Evolutionary conservation across 208 protist species (phyloP).

Genomic region (Porcisia deanei): DNA sequence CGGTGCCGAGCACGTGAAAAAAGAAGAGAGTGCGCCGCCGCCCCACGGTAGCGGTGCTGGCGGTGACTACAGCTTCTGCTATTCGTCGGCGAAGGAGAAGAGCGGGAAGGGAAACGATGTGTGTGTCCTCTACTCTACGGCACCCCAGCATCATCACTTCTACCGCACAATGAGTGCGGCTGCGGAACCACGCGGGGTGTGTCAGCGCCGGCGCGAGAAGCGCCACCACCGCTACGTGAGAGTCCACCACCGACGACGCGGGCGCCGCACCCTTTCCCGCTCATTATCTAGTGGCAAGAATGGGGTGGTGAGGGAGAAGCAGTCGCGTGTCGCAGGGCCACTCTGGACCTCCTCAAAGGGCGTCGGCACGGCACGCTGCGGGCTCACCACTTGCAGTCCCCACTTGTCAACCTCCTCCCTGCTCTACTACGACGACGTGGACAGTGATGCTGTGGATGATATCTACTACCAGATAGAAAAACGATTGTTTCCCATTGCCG

Average conservation of each 20-base stretch:
- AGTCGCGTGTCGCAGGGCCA: neutral
- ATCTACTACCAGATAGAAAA: slow-evolving; percentile 36
- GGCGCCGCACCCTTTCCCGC: neutral
- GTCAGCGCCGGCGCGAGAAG: slow-evolving; percentile 13
- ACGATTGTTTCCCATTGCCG: slow-evolving; percentile 15
- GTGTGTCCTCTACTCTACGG: slow-evolving; percentile 19
- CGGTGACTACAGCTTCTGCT: slow-evolving; percentile 6
- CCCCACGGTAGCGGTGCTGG: neutral
- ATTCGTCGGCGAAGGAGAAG: neutral
- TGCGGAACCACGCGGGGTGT: neutral
- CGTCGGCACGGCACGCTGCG: neutral
- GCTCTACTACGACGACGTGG: slow-evolving; percentile 50
- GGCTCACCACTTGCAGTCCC: slow-evolving; percentile 11
- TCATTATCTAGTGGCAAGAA: neutral
- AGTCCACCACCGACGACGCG: slow-evolving; percentile 27
- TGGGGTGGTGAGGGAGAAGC: neutral
- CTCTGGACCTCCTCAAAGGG: neutral
- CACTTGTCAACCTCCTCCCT: slow-evolving; percentile 45
- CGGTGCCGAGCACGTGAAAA: neutral
- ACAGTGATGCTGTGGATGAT: slow-evolving; percentile 35
- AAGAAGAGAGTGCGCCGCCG: neutral
- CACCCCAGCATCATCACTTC: slow-evolving; percentile 25
- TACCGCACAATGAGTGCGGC: slow-evolving; percentile 12
- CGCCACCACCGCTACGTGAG: slow-evolving; percentile 35
- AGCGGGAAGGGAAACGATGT: neutral